Percentiles rank a stretch among this genome's conserved stretches.
phyloP scores from a whole-genome alignment of 345 rosid species.

The Gossypium raimondii region DNA sequence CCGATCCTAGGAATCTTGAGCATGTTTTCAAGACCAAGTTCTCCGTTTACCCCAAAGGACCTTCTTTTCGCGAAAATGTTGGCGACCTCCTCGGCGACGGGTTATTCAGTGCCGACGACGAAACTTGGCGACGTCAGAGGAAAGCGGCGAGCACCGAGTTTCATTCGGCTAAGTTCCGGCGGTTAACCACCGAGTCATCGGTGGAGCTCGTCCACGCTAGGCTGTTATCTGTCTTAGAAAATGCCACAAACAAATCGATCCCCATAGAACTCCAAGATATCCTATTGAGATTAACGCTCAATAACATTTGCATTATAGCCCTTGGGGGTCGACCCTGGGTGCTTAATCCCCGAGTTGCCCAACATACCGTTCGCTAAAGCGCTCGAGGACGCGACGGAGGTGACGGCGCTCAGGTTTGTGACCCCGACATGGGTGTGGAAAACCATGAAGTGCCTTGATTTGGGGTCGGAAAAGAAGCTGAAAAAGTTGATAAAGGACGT shows the following conservation, averaged over 20 bases:
- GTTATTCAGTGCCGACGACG: slow-evolving; percentile 82
- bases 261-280: slow-evolving; percentile 82
- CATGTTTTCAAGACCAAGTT: slow-evolving; percentile 85
- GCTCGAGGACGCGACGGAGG: slow-evolving; percentile 89
- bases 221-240: slow-evolving; percentile 68
- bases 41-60: slow-evolving; percentile 82
- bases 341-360: slow-evolving; percentile 53
- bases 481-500: slow-evolving; percentile 63
- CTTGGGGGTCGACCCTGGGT: slow-evolving; percentile 96
- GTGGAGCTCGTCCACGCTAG: slow-evolving; percentile 69
- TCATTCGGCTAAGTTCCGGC: slow-evolving; percentile 77
- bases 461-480: slow-evolving; percentile 78
- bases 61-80: slow-evolving; percentile 57
- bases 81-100: slow-evolving; percentile 86
- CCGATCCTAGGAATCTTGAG: slow-evolving; percentile 84
- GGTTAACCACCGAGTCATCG: slow-evolving; percentile 61
- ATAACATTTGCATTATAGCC: slow-evolving; percentile 91
- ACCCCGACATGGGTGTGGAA: slow-evolving; percentile 86
- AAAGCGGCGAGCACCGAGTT: slow-evolving; percentile 91
- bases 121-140: slow-evolving; percentile 79
- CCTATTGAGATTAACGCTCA: slow-evolving; percentile 72
- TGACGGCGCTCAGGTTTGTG: slow-evolving; percentile 59
- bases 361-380: slow-evolving; percentile 80
- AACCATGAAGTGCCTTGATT: slow-evolving; percentile 54
- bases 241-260: slow-evolving; percentile 29